These are phyloP conservation scores for Beauveria asiatica DNA, from an alignment of 2,329 filamentous ascomycete genomes.

Conservation along the genomic window DNA sequence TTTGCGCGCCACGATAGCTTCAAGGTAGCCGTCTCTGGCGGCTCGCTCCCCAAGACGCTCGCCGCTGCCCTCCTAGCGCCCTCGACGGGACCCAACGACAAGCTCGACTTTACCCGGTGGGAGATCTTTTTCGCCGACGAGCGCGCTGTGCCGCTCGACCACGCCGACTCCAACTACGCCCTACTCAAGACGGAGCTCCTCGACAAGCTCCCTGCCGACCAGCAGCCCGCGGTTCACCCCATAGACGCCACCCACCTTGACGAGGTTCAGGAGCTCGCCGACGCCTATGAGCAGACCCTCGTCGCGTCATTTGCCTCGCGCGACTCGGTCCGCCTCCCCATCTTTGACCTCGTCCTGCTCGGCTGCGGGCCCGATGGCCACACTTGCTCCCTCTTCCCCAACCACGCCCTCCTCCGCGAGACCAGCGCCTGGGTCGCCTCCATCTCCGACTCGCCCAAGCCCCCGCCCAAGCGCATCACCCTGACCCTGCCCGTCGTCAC, in stretches of 20 bases:
- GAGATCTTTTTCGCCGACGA: conserved; percentile 99
- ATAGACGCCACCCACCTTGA: conserved; percentile 60
- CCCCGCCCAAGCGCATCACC: conserved; percentile 82
- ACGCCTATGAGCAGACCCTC: conserved; percentile 84
- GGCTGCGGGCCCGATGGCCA: conserved; percentile 95
- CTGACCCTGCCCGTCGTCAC: conserved; percentile 85
- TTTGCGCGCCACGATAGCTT: conserved; percentile 74
- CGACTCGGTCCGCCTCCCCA: conserved; percentile 87
- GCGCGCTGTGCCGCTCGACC: conserved; percentile 83
- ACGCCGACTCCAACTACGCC: conserved; percentile 89
- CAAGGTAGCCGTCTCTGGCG: conserved; percentile 88
- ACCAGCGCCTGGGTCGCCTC: conserved; percentile 84
- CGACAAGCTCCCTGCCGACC: conserved; percentile 68
- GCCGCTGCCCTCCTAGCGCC: conserved; percentile 69
- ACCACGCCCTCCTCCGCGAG: conserved; percentile 73
- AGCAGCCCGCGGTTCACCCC: conserved; percentile 64
- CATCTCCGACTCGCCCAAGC: conserved; percentile 91
- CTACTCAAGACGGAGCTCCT: conserved; percentile 82
- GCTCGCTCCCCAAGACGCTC: conserved; percentile 82
- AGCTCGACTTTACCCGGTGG: conserved; percentile 76
- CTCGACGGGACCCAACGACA: conserved; percentile 46
- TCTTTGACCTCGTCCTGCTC: conserved; percentile 89
- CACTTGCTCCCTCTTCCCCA: conserved; percentile 93
- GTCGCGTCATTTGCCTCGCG: conserved; percentile 81
- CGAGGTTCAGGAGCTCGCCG: conserved; percentile 85